Evolutionary conservation across 2,329 filamentous ascomycete genomes (phyloP).

Genomic region (Beauveria pseudobassiana): DNA sequence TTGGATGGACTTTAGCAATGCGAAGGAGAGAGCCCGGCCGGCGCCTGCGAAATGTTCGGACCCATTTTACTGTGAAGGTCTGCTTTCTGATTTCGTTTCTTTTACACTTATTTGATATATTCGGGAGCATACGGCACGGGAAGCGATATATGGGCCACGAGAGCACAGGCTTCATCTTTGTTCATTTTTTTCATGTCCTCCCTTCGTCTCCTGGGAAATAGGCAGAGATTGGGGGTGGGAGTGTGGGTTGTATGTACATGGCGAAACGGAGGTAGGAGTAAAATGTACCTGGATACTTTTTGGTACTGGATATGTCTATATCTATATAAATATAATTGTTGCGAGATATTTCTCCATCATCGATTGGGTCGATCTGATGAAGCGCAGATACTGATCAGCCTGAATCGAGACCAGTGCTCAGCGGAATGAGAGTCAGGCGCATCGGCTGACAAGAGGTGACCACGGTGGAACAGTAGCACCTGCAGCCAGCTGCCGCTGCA

Average conservation of each 20-base stretch:
- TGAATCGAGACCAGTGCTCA: not conserved
- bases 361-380: not conserved
- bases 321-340: slow-evolving; percentile 1
- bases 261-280: not conserved
- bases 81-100: not conserved
- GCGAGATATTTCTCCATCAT: not conserved
- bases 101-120: not conserved
- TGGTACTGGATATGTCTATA: slow-evolving; percentile 2
- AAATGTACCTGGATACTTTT: not conserved
- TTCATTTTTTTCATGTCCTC: not conserved
- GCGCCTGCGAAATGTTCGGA: too few relatives aligned
- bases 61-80: too few relatives aligned
- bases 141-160: not conserved
- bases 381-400: not conserved
- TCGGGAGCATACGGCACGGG: not conserved
- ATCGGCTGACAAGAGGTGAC: not conserved
- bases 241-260: slow-evolving; percentile 3
- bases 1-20: too few relatives aligned
- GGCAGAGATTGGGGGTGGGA: not conserved
- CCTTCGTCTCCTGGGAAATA: not conserved
- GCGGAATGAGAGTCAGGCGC: not conserved
- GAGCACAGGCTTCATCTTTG: not conserved
- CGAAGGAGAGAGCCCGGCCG: too few relatives aligned
- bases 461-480: not conserved
- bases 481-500: not conserved